Percentiles rank a stretch among this genome's conserved stretches.
These are phyloP conservation scores for Wilcoxina mikolae DNA, from an alignment of 495 filamentous ascomycete genomes.

Conservation along the genomic window DNA sequence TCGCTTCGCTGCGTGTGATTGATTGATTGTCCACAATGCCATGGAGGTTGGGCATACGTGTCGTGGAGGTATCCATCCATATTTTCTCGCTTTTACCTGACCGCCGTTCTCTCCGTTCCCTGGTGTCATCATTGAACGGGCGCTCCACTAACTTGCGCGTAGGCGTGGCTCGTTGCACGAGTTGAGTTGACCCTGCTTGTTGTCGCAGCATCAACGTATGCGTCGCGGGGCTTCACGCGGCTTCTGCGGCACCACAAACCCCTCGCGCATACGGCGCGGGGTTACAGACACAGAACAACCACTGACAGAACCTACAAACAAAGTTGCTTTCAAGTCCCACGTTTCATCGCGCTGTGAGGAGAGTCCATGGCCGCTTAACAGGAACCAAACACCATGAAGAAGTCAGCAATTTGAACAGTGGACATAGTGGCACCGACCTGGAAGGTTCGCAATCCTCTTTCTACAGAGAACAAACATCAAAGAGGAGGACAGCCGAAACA, in stretches of 20 bases:
- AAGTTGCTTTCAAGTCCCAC: slow-evolving; percentile 46
- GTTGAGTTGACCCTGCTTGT: slow-evolving; percentile 20
- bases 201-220: not conserved
- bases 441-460: slow-evolving; percentile 32
- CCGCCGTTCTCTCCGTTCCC: not conserved
- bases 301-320: slow-evolving; percentile 6
- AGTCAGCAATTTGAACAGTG: slow-evolving; percentile 31
- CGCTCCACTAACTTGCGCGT: not conserved
- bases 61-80: slow-evolving; percentile 37
- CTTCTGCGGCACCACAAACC: too few species aligned
- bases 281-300: not conserved
- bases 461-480: slow-evolving; percentile 16
- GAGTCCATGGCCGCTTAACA: slow-evolving; percentile 41
- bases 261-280: not conserved
- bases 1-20: slow-evolving; percentile 8
- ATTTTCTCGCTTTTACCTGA: slow-evolving; percentile 27
- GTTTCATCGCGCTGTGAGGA: slow-evolving; percentile 46
- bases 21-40: not conserved
- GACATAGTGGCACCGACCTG: slow-evolving; percentile 43
- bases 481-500: slow-evolving; percentile 1
- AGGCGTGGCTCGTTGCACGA: slow-evolving; percentile 28
- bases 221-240: too few species aligned
- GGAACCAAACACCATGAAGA: slow-evolving; percentile 37
- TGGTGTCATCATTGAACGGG: not conserved
- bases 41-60: slow-evolving; percentile 31